phyloP scores from a whole-genome alignment of 176 grass and related monocot species.

The Oryza nivara region DNA sequence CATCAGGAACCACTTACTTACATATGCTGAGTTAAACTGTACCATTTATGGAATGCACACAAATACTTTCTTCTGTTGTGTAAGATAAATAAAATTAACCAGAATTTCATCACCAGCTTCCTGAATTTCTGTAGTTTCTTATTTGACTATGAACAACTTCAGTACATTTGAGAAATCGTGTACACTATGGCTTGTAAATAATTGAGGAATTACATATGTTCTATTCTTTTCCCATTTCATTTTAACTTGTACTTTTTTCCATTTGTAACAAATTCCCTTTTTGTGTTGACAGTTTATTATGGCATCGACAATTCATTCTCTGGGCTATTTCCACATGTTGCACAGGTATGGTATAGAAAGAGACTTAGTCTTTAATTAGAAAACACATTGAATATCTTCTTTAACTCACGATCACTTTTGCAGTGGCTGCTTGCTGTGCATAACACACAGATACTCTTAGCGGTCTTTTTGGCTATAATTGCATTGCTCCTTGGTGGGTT shows the following conservation, averaged over 20 bases:
- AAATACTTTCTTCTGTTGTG: slow-evolving; percentile 2
- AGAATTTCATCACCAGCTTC: slow-evolving; percentile 24
- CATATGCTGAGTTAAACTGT: background rate
- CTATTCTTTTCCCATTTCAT: slow-evolving; percentile 5
- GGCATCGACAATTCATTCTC: slow-evolving; percentile 76
- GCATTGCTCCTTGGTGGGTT: slow-evolving; percentile 89
- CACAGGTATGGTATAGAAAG: slow-evolving; percentile 63
- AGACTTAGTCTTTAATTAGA: background rate
- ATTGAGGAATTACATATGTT: background rate
- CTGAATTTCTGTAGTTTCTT: slow-evolving; percentile 15
- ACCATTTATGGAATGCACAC: background rate
- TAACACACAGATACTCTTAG: slow-evolving; percentile 89
- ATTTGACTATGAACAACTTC: slow-evolving; percentile 11
- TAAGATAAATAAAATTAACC: background rate
- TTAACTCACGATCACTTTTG: slow-evolving; percentile 32
- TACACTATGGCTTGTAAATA: slow-evolving; percentile 30
- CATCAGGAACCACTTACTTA: background rate
- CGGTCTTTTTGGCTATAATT: slow-evolving; percentile 86
- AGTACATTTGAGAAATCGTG: background rate
- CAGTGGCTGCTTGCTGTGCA: slow-evolving; percentile 91
- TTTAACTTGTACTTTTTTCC: slow-evolving; percentile 25
- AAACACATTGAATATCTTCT: background rate
- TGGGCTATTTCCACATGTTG: slow-evolving; percentile 77
- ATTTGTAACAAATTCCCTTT: slow-evolving; percentile 24
- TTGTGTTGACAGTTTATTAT: slow-evolving; percentile 80